Evolutionary conservation across 441 rosid genomes (phyloP), one percentile per base, ranked within the genome.

Genomic region (Kokia cookei): DNA sequence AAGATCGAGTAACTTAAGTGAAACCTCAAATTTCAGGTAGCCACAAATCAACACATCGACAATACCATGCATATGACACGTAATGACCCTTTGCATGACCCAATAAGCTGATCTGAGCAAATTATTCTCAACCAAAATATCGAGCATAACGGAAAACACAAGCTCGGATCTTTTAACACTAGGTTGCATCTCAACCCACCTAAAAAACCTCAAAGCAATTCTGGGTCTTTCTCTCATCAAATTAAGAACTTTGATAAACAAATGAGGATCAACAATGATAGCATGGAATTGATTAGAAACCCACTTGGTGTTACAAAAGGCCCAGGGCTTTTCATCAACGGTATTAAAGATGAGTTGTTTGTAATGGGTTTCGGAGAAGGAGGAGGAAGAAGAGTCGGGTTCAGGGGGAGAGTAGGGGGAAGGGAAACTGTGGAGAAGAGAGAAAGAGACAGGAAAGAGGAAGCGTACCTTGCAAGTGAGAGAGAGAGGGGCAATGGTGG

Each of bases 181-280:
- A 6, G 81, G 86, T 48, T 89, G 96, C 62, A 62, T 37, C 82
- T 83, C 85, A 10, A 85, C 78, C 91, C 96, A 92, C 57, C 82
- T 80, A 72, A 88, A 90, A 58, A 89, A 81, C 43, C 85, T 76
- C 61, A 79, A 84, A 72, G 90, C 91, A 72, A 85, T 82, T 65
- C 79, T 75, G 19, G 96, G 97, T 75, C 81, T 86, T 2, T 73
- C 85, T 0, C 88, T 80, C 76, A 90, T 78, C 74, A 79, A 76
- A 27, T 75, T 19, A 54, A 92, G 85, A 69, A 90, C 91, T 32
- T 82, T 82, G 60, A 79, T 74, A 15, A 92, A 82, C 81, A 90
- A 78, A 42, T 84, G 73, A 22, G 95, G 87, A 68, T 92, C 83
- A 12, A 73, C 48, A 14, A 89, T 40, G 11, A 89, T 82, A 47